These are phyloP conservation scores for Drechslerella stenobrocha DNA, from an alignment of 2,329 filamentous ascomycete species.

Conservation along the genomic window DNA sequence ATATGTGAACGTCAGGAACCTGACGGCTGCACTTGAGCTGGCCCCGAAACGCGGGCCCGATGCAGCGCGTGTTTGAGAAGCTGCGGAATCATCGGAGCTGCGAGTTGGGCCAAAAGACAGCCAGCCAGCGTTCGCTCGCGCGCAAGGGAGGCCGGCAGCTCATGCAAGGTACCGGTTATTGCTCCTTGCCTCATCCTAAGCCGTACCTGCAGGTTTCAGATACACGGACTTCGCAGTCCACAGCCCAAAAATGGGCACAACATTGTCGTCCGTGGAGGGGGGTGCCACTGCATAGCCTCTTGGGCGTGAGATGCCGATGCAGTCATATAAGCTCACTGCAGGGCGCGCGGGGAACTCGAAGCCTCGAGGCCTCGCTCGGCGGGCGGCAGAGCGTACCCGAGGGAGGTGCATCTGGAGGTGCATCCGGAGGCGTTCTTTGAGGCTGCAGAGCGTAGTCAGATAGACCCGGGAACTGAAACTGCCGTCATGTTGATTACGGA, in stretches of 20 bases:
- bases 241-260: constrained; percentile 46
- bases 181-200: constrained; percentile 39
- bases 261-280: constrained; percentile 11
- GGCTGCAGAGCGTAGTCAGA: not conserved
- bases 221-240: constrained; percentile 43
- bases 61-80: constrained; percentile 42
- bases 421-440: not conserved
- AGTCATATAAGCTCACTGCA: not conserved
- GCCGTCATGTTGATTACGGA: not conserved
- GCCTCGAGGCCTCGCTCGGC: not conserved
- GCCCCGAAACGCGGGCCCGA: constrained; percentile 17
- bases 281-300: constrained; percentile 5
- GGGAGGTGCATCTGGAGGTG: not conserved
- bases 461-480: constrained; percentile 1
- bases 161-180: constrained; percentile 46
- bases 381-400: not conserved
- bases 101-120: constrained; percentile 2
- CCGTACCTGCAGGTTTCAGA: constrained; percentile 49
- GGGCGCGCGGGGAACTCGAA: not conserved
- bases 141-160: constrained; percentile 32
- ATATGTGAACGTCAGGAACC: constrained; percentile 10
- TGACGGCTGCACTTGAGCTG: constrained; percentile 27
- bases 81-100: constrained; percentile 34
- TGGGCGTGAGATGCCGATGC: not conserved
- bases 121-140: constrained; percentile 9